Percentiles rank a stretch among this genome's conserved stretches.
Evolutionary conservation across 495 filamentous ascomycete genomes (phyloP).

Genomic region (Neurospora africana): DNA sequence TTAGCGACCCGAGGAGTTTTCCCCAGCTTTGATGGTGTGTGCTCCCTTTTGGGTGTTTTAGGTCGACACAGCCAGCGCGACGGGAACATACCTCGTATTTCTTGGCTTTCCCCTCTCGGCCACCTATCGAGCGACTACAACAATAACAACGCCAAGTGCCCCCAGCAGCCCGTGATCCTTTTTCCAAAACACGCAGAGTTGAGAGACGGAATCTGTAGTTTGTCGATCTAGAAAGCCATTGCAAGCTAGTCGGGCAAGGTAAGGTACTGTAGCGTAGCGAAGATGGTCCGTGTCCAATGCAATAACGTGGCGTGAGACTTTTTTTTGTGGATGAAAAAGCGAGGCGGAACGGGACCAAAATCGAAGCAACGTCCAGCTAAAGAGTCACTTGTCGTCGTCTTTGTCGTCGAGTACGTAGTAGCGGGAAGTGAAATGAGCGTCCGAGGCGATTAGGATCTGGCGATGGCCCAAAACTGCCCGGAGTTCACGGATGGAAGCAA

Average conservation of each 20-base stretch:
- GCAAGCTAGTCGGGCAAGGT: not conserved
- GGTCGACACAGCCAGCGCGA: not conserved
- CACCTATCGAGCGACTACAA: not conserved
- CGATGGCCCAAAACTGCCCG: not conserved
- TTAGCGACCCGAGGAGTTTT: not conserved
- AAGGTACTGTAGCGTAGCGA: not conserved
- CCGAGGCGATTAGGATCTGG: not conserved
- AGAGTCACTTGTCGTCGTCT: conserved; percentile 1
- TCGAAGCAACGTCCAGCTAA: conserved; percentile 5
- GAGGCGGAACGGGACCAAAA: not conserved
- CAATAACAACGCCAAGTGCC: not conserved
- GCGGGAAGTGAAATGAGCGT: not conserved
- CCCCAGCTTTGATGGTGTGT: not conserved
- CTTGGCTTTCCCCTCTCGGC: not conserved
- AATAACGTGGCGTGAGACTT: not conserved
- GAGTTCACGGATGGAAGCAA: not conserved
- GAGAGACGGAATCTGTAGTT: not conserved
- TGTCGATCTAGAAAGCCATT: not conserved
- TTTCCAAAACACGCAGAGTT: not conserved
- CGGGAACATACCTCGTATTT: no score
- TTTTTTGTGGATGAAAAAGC: not conserved
- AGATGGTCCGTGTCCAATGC: not conserved
- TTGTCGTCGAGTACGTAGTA: not conserved
- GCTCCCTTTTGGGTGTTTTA: not conserved
- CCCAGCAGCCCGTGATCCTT: not conserved